Evolutionary conservation across 2,329 filamentous ascomycete genomes (phyloP), one percentile per base, ranked within the genome.

Genomic region (Phialocephala subalpina): DNA sequence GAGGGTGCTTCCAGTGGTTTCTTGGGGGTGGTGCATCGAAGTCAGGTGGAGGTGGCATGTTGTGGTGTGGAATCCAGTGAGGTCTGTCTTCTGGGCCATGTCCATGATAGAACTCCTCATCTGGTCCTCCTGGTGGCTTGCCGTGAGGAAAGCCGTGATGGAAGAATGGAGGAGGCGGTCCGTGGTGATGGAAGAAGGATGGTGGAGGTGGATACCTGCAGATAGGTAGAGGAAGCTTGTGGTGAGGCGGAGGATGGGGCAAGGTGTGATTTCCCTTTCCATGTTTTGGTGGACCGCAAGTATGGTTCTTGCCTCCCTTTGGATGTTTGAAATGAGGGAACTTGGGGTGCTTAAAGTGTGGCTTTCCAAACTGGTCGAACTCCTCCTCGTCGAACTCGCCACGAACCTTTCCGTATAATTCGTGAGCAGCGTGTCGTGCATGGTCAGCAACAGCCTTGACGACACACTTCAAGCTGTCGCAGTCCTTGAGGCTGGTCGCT

Each of bases 401-500:
- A 27, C 47, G 60, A 22, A 74, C 67, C 60, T 74, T 76, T 2
- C 71, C 72, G 62, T 79, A 80, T 3, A 81, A 53, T 12, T 73
- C 72, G 53, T 72, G 72, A 53, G 77, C 78, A 42, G 76, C 74
- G 52, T 79, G 76, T 67, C 78, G 78, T 60, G 83, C 75, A 57
- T 78, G 78, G 58, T 77, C 70, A 52, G 78, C 76, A 56, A 83
- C 72, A n/a, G 77, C 73, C 47, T 76, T 74, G 55, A 82, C 73
- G 49, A 83, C 72, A 67, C 83, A 85, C 68, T 78, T 81, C 49
- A 84, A 62, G 65, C 75, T 80, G 58, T 79, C 77, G 63, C 82
- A 83, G 8, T 79, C 74, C 25, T 71, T 59, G 52, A 79, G 71
- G 62, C 74, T 64, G 40, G 40, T 38, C 11, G n/a, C 29, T 14